Evolutionary conservation across 1,284 basidiomycete species (phyloP).

Genomic region (Flammula alnicola): DNA sequence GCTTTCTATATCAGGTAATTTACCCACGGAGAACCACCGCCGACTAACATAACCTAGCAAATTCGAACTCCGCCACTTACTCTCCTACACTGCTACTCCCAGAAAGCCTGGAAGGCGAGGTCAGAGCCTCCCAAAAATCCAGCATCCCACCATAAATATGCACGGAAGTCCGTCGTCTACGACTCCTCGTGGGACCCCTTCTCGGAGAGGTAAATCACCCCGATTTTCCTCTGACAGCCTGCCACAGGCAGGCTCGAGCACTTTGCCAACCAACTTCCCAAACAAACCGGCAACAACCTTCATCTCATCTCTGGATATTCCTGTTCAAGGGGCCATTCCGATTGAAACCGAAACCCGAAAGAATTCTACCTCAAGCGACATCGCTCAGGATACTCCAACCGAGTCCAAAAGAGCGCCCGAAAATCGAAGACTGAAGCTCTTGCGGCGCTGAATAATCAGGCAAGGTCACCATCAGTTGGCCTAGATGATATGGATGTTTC

Average conservation of each 20-base stretch:
- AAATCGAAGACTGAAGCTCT: conserved; percentile 87
- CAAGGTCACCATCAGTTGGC: conserved; percentile 55
- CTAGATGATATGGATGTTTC: conserved; percentile 48
- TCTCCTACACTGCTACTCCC: conserved; percentile 43
- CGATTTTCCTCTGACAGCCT: conserved; percentile 50
- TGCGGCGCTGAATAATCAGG: conserved; percentile 71
- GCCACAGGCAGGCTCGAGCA: conserved; percentile 43
- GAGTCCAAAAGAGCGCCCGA: conserved; percentile 74
- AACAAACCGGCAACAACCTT: conserved; percentile 56
- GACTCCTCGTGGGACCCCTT: conserved; percentile 56
- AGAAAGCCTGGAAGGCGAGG: conserved; percentile 42
- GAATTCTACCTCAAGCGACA: conserved; percentile 29
- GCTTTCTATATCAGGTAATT: conserved; percentile 35
- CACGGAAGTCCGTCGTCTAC: conserved; percentile 48
- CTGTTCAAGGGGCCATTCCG: conserved; percentile 65
- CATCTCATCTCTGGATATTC: conserved; percentile 68
- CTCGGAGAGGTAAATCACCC: conserved; percentile 61
- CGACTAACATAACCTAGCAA: conserved; percentile 43
- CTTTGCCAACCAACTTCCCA: conserved; percentile 45
- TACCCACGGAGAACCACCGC: conserved; percentile 42
- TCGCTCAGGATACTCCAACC: conserved; percentile 34
- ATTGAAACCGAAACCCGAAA: conserved; percentile 46
- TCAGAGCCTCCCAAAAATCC: conserved; percentile 38
- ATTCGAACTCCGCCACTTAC: conserved; percentile 48
- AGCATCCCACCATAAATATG: conserved; percentile 40